Conservation (phyloP, 495 filamentous ascomycete genomes). For the Aspergillus ellipticus region DNA sequence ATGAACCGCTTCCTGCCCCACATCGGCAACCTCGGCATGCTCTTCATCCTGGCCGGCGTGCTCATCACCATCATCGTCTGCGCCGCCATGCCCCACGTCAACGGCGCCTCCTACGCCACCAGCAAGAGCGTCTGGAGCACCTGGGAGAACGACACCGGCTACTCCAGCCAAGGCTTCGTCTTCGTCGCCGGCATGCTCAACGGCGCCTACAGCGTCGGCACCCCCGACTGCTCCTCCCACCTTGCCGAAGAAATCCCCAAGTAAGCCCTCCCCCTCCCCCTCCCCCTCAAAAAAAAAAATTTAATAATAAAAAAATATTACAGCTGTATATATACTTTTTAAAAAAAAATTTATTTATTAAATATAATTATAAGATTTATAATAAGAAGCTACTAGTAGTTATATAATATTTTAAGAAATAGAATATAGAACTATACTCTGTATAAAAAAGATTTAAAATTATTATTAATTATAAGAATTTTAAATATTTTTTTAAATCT, state of each 20-base stretch:
- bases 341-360: no score
- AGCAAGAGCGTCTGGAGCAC: slow-evolving; percentile 58
- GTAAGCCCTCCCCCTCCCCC: no score
- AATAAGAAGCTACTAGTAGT: no score
- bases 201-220: slow-evolving; percentile 82
- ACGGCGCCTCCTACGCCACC: slow-evolving; percentile 44
- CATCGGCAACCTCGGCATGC: slow-evolving; percentile 63
- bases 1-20: slow-evolving; percentile 63
- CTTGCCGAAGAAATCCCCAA: slow-evolving; percentile 83
- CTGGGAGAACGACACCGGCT: slow-evolving; percentile 65
- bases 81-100: slow-evolving; percentile 63
- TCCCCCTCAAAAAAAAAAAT: no score
- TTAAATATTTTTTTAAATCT: no score
- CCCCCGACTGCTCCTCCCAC: slow-evolving; percentile 71
- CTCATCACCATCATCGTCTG: slow-evolving; percentile 72
- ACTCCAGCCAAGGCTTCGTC: slow-evolving; percentile 63
- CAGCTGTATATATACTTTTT: no score
- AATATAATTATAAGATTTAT: no score
- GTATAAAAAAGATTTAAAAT: no score
- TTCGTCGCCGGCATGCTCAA: slow-evolving; percentile 82
- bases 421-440: no score
- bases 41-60: slow-evolving; percentile 66
- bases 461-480: no score
- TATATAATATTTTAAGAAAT: no score
- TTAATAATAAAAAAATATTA: no score